These are phyloP conservation scores for Datisca glomerata DNA, from an alignment of 306 rosid species.

Conservation along the genomic window DNA sequence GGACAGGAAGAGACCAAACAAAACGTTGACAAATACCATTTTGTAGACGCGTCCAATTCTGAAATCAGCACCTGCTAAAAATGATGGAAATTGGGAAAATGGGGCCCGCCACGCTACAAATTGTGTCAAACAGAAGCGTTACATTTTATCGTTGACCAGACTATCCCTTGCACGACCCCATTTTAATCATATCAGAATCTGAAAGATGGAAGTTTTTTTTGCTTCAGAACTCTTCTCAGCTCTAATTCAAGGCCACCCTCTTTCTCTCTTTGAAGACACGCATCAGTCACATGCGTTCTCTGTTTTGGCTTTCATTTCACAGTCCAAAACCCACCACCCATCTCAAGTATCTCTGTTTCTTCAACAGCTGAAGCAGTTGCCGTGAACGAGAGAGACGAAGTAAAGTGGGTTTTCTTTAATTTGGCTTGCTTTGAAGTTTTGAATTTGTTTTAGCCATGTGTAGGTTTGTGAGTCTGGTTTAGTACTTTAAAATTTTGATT, in stretches of 20 bases:
- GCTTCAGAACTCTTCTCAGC: not conserved
- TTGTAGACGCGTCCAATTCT: not conserved
- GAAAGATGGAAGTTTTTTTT: not conserved
- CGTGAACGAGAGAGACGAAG: slow-evolving; percentile 6
- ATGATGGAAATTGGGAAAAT: not conserved
- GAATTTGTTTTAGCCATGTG: not conserved
- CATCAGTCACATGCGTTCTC: slow-evolving; percentile 5
- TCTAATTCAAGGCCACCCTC: not conserved
- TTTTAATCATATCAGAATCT: not conserved
- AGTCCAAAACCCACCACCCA: slow-evolving; percentile 7
- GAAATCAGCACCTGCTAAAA: slow-evolving; percentile 1
- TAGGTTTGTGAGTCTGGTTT: not conserved
- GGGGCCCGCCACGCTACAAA: slow-evolving; percentile 11
- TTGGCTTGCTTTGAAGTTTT: not conserved
- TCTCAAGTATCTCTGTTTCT: slow-evolving; percentile 3
- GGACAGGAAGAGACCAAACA: not conserved
- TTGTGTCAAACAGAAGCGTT: not conserved
- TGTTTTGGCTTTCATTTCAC: slow-evolving; percentile 2
- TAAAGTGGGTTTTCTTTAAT: slow-evolving; percentile 3
- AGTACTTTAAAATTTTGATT: not conserved
- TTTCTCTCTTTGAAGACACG: slow-evolving; percentile 9
- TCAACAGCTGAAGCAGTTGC: not conserved
- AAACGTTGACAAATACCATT: slow-evolving; percentile 1
- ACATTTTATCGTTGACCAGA: slow-evolving; percentile 4
- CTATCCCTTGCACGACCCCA: not conserved